A percentile compares a stretch with the other conserved stretches of the same genome.
These are phyloP conservation scores for Sphaerosporella brunnea DNA, from an alignment of 495 filamentous ascomycete species.

Conservation along the genomic window DNA sequence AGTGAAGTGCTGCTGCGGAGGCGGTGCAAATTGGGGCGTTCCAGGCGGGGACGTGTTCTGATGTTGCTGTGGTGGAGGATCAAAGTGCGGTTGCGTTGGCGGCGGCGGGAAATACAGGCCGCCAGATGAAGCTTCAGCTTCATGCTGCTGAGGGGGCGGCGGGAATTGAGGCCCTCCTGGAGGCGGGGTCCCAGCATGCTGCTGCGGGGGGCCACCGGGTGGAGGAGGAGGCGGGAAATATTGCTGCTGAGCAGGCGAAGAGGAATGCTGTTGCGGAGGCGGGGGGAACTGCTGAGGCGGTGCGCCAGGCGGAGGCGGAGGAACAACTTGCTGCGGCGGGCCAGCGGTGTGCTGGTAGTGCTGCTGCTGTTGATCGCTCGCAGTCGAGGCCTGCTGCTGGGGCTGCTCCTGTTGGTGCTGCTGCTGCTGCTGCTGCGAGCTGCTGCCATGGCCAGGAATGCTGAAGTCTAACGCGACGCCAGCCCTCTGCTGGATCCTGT, in stretches of 20 bases:
- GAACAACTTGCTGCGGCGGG: neutral
- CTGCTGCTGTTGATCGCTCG: conserved; percentile 3
- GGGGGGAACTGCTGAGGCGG: neutral
- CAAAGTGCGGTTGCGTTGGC: too few species aligned
- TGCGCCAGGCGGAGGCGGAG: neutral
- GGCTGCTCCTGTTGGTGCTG: neutral
- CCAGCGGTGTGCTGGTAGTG: neutral
- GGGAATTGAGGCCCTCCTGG: neutral
- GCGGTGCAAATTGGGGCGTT: neutral
- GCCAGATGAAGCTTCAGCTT: too few species aligned
- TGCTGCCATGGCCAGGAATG: neutral
- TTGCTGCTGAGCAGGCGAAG: too few species aligned
- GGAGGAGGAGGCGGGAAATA: too few species aligned
- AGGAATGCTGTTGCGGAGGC: too few species aligned
- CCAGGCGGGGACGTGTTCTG: too few species aligned
- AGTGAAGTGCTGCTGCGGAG: neutral
- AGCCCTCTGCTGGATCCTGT: neutral
- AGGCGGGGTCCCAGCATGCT: neutral
- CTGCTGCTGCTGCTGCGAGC: neutral
- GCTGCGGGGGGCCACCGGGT: neutral
- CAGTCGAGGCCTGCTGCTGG: conserved; percentile 9
- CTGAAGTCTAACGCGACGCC: neutral
- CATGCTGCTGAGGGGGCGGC: neutral
- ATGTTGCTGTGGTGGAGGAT: too few species aligned
- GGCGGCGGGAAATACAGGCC: too few species aligned